Conservation (phyloP, 2,329 filamentous ascomycete species). For the Microsporum ferrugineum region DNA sequence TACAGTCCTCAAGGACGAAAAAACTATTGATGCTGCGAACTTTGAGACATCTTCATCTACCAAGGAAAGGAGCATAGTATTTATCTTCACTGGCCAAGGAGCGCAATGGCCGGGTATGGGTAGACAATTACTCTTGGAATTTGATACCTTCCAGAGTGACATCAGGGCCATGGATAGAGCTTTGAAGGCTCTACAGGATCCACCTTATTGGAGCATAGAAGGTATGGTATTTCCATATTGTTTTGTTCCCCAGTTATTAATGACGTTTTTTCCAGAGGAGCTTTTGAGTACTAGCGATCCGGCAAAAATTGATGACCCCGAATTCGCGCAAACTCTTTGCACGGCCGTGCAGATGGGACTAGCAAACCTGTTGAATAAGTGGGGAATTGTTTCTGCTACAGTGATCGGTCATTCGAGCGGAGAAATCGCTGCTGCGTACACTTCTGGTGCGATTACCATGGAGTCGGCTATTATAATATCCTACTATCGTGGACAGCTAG, state of each 20-base stretch:
- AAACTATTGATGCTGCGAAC: neutral
- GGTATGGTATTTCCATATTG: neutral
- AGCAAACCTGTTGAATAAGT: constrained; percentile 20
- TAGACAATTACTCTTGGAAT: neutral
- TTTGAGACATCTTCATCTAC: neutral
- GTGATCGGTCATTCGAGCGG: constrained; percentile 25
- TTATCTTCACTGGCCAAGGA: constrained; percentile 15
- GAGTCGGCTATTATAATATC: constrained; percentile 13
- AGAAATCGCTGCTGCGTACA: constrained; percentile 26
- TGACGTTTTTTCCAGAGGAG: neutral
- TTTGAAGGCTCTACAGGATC: neutral
- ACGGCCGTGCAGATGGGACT: constrained; percentile 25
- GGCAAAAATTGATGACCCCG: constrained; percentile 18
- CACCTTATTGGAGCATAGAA: neutral
- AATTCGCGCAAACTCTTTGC: constrained; percentile 22
- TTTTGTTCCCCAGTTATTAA: neutral
- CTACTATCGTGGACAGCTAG: constrained; percentile 15
- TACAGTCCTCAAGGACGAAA: neutral
- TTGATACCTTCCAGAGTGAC: neutral
- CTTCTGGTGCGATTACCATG: constrained; percentile 16
- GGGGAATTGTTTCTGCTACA: constrained; percentile 18
- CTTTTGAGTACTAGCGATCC: neutral
- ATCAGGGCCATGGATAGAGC: neutral
- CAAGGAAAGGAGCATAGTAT: neutral
- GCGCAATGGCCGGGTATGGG: constrained; percentile 14